phyloP scores from a whole-genome alignment of 179 eudicot genomes.

The Spergularia azorica region DNA sequence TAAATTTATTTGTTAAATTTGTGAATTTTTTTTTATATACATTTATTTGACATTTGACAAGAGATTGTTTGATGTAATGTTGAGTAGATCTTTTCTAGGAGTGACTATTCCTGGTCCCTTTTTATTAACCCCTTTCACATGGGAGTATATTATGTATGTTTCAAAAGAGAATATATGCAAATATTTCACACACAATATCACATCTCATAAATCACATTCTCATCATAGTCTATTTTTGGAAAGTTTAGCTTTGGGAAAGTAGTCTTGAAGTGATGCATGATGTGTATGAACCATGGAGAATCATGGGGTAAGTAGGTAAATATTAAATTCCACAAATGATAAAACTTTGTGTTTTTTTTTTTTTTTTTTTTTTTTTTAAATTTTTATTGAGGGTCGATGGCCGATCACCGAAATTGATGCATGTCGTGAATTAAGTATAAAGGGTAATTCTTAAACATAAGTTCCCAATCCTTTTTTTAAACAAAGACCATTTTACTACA shows the following conservation, averaged over 20 bases:
- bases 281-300: not conserved
- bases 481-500: too few species aligned
- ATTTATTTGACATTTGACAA: constrained; percentile 15
- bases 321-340: too few species aligned
- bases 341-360: too few species aligned
- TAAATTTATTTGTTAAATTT: not conserved
- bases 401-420: too few species aligned
- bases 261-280: constrained; percentile 3
- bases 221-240: constrained; percentile 20
- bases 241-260: constrained; percentile 1
- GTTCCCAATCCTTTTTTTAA: too few species aligned
- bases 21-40: not conserved
- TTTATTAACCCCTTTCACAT: not conserved
- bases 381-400: too few species aligned
- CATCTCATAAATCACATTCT: constrained; percentile 9
- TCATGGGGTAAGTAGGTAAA: not conserved
- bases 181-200: not conserved
- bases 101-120: constrained; percentile 14
- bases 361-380: too few species aligned
- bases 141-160: not conserved
- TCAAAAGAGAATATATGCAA: constrained; percentile 9
- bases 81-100: constrained; percentile 16
- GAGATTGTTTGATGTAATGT: constrained; percentile 11
- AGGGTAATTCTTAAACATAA: too few species aligned
- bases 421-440: too few species aligned